A percentile compares a stretch with the other conserved stretches of the same genome.
Evolutionary conservation across 2,329 filamentous ascomycete species (phyloP).

Genomic region (Penicillium sp.): DNA sequence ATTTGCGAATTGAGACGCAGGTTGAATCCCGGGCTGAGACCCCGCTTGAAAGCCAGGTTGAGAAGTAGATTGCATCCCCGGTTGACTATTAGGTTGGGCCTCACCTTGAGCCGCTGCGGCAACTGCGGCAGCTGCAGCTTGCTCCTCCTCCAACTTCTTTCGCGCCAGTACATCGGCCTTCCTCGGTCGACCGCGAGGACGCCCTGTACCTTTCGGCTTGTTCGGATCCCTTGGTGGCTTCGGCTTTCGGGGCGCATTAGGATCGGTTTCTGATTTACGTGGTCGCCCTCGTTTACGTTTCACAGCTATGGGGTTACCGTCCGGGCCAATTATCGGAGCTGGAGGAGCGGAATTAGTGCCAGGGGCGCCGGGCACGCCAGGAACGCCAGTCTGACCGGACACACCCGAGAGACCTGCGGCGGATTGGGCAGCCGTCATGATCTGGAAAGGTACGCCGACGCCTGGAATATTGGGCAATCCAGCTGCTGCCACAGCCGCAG

Average conservation of each 20-base stretch:
- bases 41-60: constrained; percentile 1
- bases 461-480: constrained; percentile 1
- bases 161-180: constrained; percentile 39
- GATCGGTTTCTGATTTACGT: constrained; percentile 29
- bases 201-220: constrained; percentile 33
- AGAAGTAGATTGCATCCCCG: not conserved
- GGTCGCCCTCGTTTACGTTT: constrained; percentile 33
- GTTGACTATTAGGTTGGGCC: not conserved
- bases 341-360: constrained; percentile 9
- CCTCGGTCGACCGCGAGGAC: constrained; percentile 40
- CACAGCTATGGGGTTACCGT: constrained; percentile 25
- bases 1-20: not conserved
- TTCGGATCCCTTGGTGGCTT: constrained; percentile 30
- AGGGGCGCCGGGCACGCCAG: constrained; percentile 7
- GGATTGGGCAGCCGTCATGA: not conserved
- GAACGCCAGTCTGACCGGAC: constrained; percentile 25
- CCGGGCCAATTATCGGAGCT: constrained; percentile 19
- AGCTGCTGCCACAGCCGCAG: constrained; percentile 4
- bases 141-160: constrained; percentile 27
- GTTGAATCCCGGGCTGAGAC: constrained; percentile 3
- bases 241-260: constrained; percentile 25
- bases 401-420: constrained; percentile 7
- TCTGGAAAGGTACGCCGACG: constrained; percentile 9
- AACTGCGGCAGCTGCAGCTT: constrained; percentile 10
- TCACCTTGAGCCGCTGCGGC: constrained; percentile 17